Percentiles rank a stretch among this genome's conserved stretches.
Evolutionary conservation across 1,139 yeast species (phyloP).

Genomic region (Pichia sp.): DNA sequence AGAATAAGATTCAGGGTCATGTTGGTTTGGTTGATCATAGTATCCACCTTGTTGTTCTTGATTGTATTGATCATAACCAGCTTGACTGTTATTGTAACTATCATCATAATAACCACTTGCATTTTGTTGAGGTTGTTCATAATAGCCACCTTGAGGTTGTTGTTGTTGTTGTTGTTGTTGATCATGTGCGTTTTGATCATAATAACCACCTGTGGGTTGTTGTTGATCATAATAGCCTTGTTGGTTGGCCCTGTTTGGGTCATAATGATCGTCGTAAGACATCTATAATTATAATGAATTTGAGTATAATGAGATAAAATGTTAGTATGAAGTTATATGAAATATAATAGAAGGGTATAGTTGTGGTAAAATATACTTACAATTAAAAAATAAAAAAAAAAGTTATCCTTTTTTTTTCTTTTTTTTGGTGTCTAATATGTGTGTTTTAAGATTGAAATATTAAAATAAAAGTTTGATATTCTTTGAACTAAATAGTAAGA

Average conservation of each 20-base stretch:
- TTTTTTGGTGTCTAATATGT: neutral
- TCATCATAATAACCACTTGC: conserved; percentile 9
- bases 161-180: conserved; percentile 19
- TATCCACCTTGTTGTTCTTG: conserved; percentile 28
- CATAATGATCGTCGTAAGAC: conserved; percentile 34
- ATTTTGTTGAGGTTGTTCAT: conserved; percentile 31
- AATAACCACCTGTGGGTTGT: conserved; percentile 14
- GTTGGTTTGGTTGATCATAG: conserved; percentile 47
- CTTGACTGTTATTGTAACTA: conserved; percentile 25
- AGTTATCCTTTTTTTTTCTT: neutral
- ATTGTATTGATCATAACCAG: conserved; percentile 3
- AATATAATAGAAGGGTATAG: neutral
- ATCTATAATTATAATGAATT: conserved; percentile 23
- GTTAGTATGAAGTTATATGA: neutral
- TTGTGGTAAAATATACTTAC: neutral
- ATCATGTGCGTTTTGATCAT: conserved; percentile 32
- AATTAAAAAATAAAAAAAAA: neutral
- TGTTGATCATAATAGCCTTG: conserved; percentile 36
- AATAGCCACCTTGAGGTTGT: conserved; percentile 26
- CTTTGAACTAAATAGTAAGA: neutral
- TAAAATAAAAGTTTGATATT: neutral
- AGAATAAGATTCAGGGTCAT: conserved; percentile 70
- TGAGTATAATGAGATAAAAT: neutral
- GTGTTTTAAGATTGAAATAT: neutral
- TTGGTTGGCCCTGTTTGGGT: conserved; percentile 25